These are phyloP conservation scores for Fraxinus excelsior DNA, from an alignment of 257 asterid genomes.

Conservation along the genomic window DNA sequence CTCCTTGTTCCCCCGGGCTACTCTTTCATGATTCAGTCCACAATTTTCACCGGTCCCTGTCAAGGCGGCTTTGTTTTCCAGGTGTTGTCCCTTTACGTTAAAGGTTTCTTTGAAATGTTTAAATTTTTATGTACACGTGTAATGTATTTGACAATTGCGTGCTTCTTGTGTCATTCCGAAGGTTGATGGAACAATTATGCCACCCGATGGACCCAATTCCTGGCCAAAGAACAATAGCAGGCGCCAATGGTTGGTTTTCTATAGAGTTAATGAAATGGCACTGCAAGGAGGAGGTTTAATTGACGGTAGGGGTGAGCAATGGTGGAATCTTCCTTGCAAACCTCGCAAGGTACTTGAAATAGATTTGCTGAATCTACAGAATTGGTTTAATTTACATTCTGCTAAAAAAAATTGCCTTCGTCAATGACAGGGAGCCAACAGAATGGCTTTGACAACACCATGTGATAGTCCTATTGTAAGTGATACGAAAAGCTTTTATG, in stretches of 20 bases:
- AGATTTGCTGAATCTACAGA: neutral
- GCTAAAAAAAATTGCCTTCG: slow-evolving; percentile 16
- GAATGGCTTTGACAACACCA: slow-evolving; percentile 45
- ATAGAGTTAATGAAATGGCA: slow-evolving; percentile 47
- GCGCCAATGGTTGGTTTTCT: slow-evolving; percentile 68
- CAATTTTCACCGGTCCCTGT: slow-evolving; percentile 70
- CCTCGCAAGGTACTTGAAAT: slow-evolving; percentile 51
- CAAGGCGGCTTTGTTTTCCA: slow-evolving; percentile 42
- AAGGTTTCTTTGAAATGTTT: neutral
- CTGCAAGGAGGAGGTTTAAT: slow-evolving; percentile 54
- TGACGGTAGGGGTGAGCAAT: slow-evolving; percentile 56
- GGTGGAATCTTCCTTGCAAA: slow-evolving; percentile 77
- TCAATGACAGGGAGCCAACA: slow-evolving; percentile 43
- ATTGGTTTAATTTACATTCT: neutral
- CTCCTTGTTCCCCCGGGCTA: slow-evolving; percentile 47
- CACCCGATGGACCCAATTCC: slow-evolving; percentile 64
- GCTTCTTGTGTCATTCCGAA: slow-evolving; percentile 12
- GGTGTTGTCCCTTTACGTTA: slow-evolving; percentile 25
- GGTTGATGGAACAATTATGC: slow-evolving; percentile 59
- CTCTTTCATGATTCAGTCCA: slow-evolving; percentile 55
- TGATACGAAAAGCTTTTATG: slow-evolving; percentile 1
- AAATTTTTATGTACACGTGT: neutral
- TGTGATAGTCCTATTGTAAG: slow-evolving; percentile 75
- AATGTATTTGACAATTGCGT: neutral
- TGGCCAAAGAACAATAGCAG: slow-evolving; percentile 52